Base-by-base conservation (phyloP, 1,284 basidiomycete species). In the Ganoderma boninense region DNA sequence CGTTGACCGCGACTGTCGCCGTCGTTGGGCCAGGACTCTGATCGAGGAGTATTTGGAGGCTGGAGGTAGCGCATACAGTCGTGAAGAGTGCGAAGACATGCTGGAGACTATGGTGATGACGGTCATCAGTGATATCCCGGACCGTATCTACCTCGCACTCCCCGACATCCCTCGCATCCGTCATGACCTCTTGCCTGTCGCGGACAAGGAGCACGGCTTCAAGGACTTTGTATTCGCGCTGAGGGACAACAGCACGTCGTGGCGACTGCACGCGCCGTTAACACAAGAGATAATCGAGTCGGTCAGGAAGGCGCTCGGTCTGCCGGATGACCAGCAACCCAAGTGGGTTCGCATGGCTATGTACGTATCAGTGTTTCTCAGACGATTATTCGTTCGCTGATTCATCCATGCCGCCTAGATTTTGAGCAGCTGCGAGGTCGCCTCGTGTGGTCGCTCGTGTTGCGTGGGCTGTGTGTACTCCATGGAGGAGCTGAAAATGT, bases 21-120 rank as follows among this genome's bases (percentile, higher is more conserved):
- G 26, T 2, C 23, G 49, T 3, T 52, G 49, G 49, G 49, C 49
- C 23, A 13, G 14, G 11, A 14, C 26, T 13, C 13, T 52, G 23
- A 23, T 52, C 49, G 23, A 26, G 1, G 49, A 52, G 23, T 4
- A 0, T 0, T 1, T 5, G 4, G 14, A 26, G 23, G 11, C 4
- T 23, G 10, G 26, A 52, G 11, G 26, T 10, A 26, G 4, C 13
- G 1, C 49, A 23, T 4, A 26, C 10, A 52, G 3, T 2, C 2
- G 23, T 1, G 13, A 8, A 26, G 4, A 0, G 0, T 0, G 23
- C 49, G n/a, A n/a, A n/a, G n/a, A n/a, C n/a, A n/a, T n/a, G n/a
- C n/a, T n/a, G n/a, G n/a, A n/a, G n/a, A n/a, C n/a, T 29, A 29
- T 29, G 26, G 26, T 29, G 26, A 29, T 29, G 1, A 0, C 14